phyloP scores from a whole-genome alignment of 2,329 filamentous ascomycete genomes.

The Westerdykella aurantiaca region DNA sequence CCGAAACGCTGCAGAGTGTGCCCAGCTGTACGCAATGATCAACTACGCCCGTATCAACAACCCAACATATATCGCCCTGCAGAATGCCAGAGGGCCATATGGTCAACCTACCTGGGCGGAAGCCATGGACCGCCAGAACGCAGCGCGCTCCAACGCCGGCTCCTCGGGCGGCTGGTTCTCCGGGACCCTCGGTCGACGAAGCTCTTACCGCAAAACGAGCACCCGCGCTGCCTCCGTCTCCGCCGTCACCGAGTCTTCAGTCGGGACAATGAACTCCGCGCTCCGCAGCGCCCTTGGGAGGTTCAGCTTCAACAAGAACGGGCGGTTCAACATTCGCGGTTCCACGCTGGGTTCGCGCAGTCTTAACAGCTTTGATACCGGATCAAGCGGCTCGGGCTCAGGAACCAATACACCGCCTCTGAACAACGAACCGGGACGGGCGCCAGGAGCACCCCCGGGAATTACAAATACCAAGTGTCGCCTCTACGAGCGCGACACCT shows the following conservation, averaged over 20 bases:
- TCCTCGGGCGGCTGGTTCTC: conserved; percentile 46
- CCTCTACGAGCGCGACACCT: conserved; percentile 70
- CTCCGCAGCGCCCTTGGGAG: conserved; percentile 67
- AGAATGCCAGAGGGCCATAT: conserved; percentile 62
- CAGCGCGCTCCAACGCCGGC: conserved; percentile 33
- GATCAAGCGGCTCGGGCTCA: conserved; percentile 43
- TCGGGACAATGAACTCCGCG: conserved; percentile 69
- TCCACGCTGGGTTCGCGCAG: conserved; percentile 63
- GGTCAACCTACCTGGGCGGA: conserved; percentile 45
- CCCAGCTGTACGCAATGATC: conserved; percentile 75
- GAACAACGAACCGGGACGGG: conserved; percentile 21
- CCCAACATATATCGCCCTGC: conserved; percentile 74
- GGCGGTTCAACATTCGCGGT: conserved; percentile 74
- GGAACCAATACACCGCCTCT: conserved; percentile 31
- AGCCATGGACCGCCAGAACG: conserved; percentile 48
- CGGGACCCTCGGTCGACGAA: conserved; percentile 46
- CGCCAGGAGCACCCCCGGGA: conserved; percentile 50
- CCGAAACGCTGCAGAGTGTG: conserved; percentile 68
- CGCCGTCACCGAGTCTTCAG: conserved; percentile 67
- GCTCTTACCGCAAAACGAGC: conserved; percentile 49
- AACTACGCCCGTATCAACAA: conserved; percentile 89
- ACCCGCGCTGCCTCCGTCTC: conserved; percentile 52
- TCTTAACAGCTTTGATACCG: conserved; percentile 48
- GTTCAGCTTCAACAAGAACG: conserved; percentile 61
- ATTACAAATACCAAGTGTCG: conserved; percentile 79